Evolutionary conservation across 257 asterid species (phyloP), one percentile per base, ranked within the genome.

Genomic region (Hygrophila difformis): DNA sequence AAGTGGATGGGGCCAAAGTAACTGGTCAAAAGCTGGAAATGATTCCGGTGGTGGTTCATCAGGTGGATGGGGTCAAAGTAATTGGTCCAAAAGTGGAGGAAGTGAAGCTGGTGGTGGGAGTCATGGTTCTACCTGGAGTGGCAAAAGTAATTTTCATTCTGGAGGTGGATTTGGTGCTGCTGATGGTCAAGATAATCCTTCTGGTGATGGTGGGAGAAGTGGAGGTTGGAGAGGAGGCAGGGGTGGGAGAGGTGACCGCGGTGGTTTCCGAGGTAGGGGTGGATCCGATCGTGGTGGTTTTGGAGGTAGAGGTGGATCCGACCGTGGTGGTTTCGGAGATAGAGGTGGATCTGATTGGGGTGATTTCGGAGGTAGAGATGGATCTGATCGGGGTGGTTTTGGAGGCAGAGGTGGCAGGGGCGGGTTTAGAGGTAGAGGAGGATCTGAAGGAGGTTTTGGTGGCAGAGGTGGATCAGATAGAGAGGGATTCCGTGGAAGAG

Each of bases 51-150:
- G 77, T 21, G 74, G 74, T 43, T 57, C 80, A 38, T 61, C 83
- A 36, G 34, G 68, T 23, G 94, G 86, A 56, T 81, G 93, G 93
- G 87, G 85, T 60, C 79, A 81, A 62, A 56, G 84, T 47, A 84
- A 73, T 54, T 75, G 86, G 84, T 49, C 54, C n/a, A n/a, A 72
- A 53, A 44, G 62, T 50, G 69, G 70, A 50, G 22, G 65, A 17
- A 56, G 43, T 59, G 69, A 68, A 56, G 45, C 63, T 15, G 79
- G 65, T 15, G 79, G 65, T 39, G 79, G 79, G 51, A 70, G 63
- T 18, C 73, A 61, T 59, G 79, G 64, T 55, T 33, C 67, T 39
- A 15, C 67, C 21, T 81, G 94, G 94, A 65, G 89, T 57, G 65
- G 76, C 67, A 79, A 71, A 66, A 59, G 74, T 61, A 71, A 61